Evolutionary conservation across 140 eudicot genomes (phyloP).

Genomic region (Stevia rebaudiana): DNA sequence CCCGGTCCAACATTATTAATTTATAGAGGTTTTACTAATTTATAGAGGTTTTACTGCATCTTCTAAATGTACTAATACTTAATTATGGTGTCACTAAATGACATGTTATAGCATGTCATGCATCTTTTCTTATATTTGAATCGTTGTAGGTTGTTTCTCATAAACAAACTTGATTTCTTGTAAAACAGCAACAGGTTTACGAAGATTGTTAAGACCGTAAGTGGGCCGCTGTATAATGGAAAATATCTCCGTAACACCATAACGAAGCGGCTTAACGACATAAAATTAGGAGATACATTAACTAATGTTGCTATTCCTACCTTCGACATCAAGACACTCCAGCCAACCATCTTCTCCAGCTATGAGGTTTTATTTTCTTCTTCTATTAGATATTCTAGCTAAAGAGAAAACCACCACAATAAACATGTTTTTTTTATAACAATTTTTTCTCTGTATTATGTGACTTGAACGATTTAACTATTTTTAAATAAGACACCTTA

Average conservation of each 20-base stretch:
- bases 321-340: slow-evolving; percentile 47
- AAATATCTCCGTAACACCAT: slow-evolving; percentile 26
- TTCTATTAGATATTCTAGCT: neutral
- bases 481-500: too few relatives aligned
- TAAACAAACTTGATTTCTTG: neutral
- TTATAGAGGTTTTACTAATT: too few relatives aligned
- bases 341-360: slow-evolving; percentile 48
- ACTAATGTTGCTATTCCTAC: slow-evolving; percentile 54
- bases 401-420: too few relatives aligned
- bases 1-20: too few relatives aligned
- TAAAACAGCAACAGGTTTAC: slow-evolving; percentile 9
- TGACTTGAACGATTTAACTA: too few relatives aligned
- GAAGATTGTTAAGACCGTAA: neutral
- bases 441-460: too few relatives aligned
- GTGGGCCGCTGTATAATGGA: slow-evolving; percentile 35
- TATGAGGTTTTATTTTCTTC: slow-evolving; percentile 26
- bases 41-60: too few relatives aligned
- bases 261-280: slow-evolving; percentile 24
- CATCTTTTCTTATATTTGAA: too few relatives aligned
- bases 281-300: slow-evolving; percentile 30
- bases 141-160: neutral
- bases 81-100: too few relatives aligned
- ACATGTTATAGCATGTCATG: too few relatives aligned
- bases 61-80: too few relatives aligned
- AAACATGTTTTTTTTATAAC: too few relatives aligned